Evolutionary conservation across 2,329 filamentous ascomycete species (phyloP), one percentile per base, ranked within the genome.

Genomic region (Bipolaris oryzae): DNA sequence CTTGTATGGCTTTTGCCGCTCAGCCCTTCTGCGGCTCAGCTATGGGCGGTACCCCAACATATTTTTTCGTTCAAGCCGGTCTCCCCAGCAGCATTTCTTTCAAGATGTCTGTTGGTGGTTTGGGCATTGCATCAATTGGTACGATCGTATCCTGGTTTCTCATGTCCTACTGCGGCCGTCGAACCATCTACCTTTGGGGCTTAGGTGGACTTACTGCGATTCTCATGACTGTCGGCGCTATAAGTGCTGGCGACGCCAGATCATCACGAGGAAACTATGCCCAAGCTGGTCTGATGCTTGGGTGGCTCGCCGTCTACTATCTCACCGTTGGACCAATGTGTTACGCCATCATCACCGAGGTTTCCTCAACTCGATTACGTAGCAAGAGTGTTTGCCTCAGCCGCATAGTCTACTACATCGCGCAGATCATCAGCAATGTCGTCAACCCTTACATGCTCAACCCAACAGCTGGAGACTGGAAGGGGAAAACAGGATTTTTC

Each of bases 321-420:
- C 79, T 92, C 34, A 89, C 90, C 0, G 90, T 96, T 42, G 92
- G 92, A 25, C 94, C 92, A 0, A 90, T 96, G 9, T 91, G 89
- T 74, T 96, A 95, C 78, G 92, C 90, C 0, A 84, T 96, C 7
- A 90, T 96, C 3, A 85, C 89, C 1, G 92, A 96, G 74, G 77
- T 96, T 20, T 91, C 91, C 0, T 91, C 91, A 0, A 86, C 89
- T 10, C 85, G 91, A 7, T 82, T 96, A 28, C 89, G 93, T 71
- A 91, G 92, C 78, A 96, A 96, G 81, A 95, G 91, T 0, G 88
- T 96, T 35, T 91, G 92, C 1, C 83, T 96, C 3, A 90, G 89
- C 1, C 87, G 91, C 48, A 89, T 90, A 60, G 78, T 90, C 7
- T 81, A 77, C 79, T 91, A 93, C 67, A 79, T 96, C 18, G 60